Base-by-base conservation (phyloP, 441 rosid species). In the Kokia cookei region DNA sequence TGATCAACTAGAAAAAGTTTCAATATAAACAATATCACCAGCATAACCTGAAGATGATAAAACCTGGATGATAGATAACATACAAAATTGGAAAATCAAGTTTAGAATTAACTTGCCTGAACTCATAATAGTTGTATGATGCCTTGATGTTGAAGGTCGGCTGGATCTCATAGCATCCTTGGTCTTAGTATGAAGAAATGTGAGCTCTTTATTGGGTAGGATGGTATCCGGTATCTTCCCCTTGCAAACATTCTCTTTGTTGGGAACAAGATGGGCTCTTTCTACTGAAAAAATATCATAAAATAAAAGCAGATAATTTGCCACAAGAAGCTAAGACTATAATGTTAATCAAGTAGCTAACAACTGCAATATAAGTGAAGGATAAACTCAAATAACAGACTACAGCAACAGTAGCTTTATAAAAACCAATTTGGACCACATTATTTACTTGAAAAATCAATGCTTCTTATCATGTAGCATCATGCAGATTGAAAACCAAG, bases 101-200 rank as follows among this genome's bases (percentile, higher is more conserved):
- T 47, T 66, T 26, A 45, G 0, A 63, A 35, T 26, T 73, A 58
- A 8, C 75, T 74, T 78, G 66, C 82, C 84, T 71, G 76, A 67
- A 67, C 43, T 3, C 50, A 40, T 9, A 27, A 22, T 10, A 35
- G 40, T 47, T 48, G 76, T 14, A 43, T 2, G 17, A 51, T 24
- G 29, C 24, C 42, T 64, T 67, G 75, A 76, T 22, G 69, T 22
- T 43, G 71, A 73, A 57, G 71, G 47, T 42, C 3, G 19, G 27
- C 14, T 45, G 32, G 69, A 70, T 57, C 47, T 76, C 69, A 60
- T 51, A 3, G 50, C 7, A 51, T 42, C 73, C 50, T 76, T 53
- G 12, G 40, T 27, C 14, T n/a, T 59, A 22, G 24, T 42, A 76
- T 12, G n/a, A 58, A 68, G 48, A 58, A 51, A 10, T 51, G 37